phyloP scores from a whole-genome alignment of 2,329 filamentous ascomycete species.

The Pseudohalonectria lignicola region DNA sequence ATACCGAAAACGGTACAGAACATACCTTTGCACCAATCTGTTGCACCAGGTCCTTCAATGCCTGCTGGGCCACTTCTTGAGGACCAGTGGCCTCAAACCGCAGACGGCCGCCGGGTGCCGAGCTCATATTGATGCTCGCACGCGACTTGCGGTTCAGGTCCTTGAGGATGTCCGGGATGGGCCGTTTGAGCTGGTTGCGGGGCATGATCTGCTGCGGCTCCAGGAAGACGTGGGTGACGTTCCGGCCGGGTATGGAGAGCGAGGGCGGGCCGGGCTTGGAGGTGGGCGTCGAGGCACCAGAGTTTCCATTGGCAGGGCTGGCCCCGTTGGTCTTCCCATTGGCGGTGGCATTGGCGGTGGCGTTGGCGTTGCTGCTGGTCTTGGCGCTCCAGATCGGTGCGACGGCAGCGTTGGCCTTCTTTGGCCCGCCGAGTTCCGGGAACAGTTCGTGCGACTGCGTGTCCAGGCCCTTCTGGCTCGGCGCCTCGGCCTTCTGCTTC shows the following conservation, averaged over 20 bases:
- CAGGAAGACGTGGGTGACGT: slow-evolving; percentile 65
- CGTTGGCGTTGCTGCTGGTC: slow-evolving; percentile 43
- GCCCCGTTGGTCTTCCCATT: slow-evolving; percentile 38
- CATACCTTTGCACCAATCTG: slow-evolving; percentile 78
- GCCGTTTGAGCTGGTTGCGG: slow-evolving; percentile 69
- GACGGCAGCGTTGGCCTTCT: slow-evolving; percentile 54
- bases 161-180: slow-evolving; percentile 73
- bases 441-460: slow-evolving; percentile 86
- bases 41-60: slow-evolving; percentile 78
- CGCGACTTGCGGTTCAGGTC: slow-evolving; percentile 90
- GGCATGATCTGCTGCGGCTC: slow-evolving; percentile 68
- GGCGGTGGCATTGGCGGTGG: too few relatives aligned
- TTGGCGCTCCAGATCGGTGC: slow-evolving; percentile 71
- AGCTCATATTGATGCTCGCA: slow-evolving; percentile 69
- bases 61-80: slow-evolving; percentile 73
- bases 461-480: slow-evolving; percentile 46
- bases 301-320: slow-evolving; percentile 39
- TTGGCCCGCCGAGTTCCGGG: slow-evolving; percentile 69
- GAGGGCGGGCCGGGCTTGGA: slow-evolving; percentile 30
- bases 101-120: slow-evolving; percentile 59
- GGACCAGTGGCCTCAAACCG: slow-evolving; percentile 81
- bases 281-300: slow-evolving; percentile 49
- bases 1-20: slow-evolving; percentile 7
- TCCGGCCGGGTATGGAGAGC: slow-evolving; percentile 72
- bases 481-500: slow-evolving; percentile 53